Evolutionary conservation across 176 grass and related monocot species (phyloP).

Genomic region (Leersia perrieri): DNA sequence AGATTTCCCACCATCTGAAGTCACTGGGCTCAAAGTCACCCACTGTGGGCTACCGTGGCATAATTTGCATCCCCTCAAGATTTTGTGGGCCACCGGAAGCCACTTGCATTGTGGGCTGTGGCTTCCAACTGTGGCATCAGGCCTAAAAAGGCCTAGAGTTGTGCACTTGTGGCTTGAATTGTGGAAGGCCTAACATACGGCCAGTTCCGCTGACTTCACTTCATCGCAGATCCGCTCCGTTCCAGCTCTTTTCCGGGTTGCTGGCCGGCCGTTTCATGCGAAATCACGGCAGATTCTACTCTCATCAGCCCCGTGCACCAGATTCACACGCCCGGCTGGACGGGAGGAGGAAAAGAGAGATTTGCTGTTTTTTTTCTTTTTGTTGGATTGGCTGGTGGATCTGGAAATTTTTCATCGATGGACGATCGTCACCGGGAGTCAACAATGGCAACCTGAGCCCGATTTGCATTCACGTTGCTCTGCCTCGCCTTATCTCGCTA

Average conservation of each 20-base stretch:
- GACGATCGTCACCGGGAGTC: not conserved
- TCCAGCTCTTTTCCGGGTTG: not conserved
- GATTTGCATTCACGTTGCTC: too few species aligned
- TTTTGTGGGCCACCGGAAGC: too few species aligned
- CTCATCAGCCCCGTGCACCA: not conserved
- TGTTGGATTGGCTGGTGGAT: not conserved
- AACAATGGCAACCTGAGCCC: not conserved
- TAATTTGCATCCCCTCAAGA: too few species aligned
- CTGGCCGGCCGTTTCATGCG: not conserved
- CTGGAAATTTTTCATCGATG: not conserved
- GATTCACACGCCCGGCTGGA: not conserved
- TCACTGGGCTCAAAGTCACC: too few species aligned
- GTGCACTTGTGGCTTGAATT: too few species aligned
- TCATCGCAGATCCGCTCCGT: too few species aligned
- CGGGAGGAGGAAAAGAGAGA: not conserved
- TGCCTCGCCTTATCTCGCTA: too few species aligned
- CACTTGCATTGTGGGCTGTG: too few species aligned
- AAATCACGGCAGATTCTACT: not conserved
- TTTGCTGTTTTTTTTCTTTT: not conserved
- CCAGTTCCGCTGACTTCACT: not conserved
- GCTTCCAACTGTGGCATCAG: too few species aligned
- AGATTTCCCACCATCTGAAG: too few species aligned
- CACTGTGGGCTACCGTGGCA: too few species aligned
- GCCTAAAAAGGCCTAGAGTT: too few species aligned
- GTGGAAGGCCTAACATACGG: not conserved